phyloP scores from a whole-genome alignment of 495 filamentous ascomycete species.

The Polyplosphaeria fusca region DNA sequence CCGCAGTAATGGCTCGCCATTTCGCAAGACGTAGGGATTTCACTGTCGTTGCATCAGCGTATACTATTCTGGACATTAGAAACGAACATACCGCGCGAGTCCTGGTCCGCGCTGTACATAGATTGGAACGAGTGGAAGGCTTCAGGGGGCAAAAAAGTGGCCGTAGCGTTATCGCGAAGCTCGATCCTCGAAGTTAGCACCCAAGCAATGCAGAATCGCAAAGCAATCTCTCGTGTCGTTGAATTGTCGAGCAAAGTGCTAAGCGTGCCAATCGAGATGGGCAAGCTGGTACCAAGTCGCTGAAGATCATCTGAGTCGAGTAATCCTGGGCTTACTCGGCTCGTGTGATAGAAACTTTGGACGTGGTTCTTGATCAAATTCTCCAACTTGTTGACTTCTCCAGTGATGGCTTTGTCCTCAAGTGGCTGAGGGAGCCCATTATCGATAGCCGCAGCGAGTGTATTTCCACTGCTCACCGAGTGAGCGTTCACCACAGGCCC shows the following conservation, averaged over 20 bases:
- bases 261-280: conserved; percentile 28
- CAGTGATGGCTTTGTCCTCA: conserved; percentile 39
- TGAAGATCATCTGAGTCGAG: conserved; percentile 28
- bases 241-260: conserved; percentile 36
- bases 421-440: conserved; percentile 34
- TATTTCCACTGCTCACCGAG: conserved; percentile 14
- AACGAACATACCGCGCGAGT: conserved; percentile 17
- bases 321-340: conserved; percentile 15
- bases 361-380: conserved; percentile 43
- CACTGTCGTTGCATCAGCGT: background rate
- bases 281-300: conserved; percentile 22
- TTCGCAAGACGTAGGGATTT: conserved; percentile 29
- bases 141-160: conserved; percentile 38
- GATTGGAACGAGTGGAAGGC: conserved; percentile 24
- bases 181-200: conserved; percentile 34
- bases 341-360: conserved; percentile 42
- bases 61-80: no score
- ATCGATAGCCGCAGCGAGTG: conserved; percentile 18
- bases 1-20: conserved; percentile 40
- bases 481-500: background rate
- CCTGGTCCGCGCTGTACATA: conserved; percentile 16
- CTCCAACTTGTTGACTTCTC: conserved; percentile 39
- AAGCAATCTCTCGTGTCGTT: conserved; percentile 27
- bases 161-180: conserved; percentile 5
- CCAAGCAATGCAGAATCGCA: conserved; percentile 39